Percentiles rank a stretch among this genome's conserved stretches.
Evolutionary conservation across 2,329 filamentous ascomycete species (phyloP).

Genomic region (Pestalotiopsis sp.): DNA sequence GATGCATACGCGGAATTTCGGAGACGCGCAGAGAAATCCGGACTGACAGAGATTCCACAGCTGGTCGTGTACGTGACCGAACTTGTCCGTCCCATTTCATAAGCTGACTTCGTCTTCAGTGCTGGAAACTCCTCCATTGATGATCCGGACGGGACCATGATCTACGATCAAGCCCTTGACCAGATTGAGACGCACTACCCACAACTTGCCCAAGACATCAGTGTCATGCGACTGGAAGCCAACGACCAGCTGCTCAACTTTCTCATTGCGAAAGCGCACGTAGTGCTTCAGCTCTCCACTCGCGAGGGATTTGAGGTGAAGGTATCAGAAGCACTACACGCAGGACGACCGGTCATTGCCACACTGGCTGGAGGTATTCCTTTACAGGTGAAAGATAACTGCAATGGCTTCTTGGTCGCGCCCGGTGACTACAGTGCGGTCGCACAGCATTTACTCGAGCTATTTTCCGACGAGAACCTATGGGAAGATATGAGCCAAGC

Average conservation of each 20-base stretch:
- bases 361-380: slow-evolving; percentile 79
- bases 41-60: slow-evolving; percentile 62
- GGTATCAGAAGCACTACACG: slow-evolving; percentile 81
- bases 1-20: slow-evolving; percentile 76
- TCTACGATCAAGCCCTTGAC: slow-evolving; percentile 74
- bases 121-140: slow-evolving; percentile 77
- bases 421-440: slow-evolving; percentile 72
- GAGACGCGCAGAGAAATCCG: slow-evolving; percentile 57
- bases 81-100: neutral
- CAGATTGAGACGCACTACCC: slow-evolving; percentile 66
- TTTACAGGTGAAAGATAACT: slow-evolving; percentile 71
- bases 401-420: slow-evolving; percentile 75
- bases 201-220: slow-evolving; percentile 66
- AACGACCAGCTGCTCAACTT: slow-evolving; percentile 82
- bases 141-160: slow-evolving; percentile 73
- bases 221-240: slow-evolving; percentile 76
- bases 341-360: slow-evolving; percentile 77
- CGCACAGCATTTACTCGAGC: slow-evolving; percentile 64
- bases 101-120: slow-evolving; percentile 39
- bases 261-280: slow-evolving; percentile 71
- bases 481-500: slow-evolving; percentile 69
- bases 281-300: slow-evolving; percentile 78
- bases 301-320: slow-evolving; percentile 87
- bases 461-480: slow-evolving; percentile 67
- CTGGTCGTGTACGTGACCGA: slow-evolving; percentile 60